phyloP scores from a whole-genome alignment of 352 stramenopile species.

The Pythium pectinolyticum region DNA sequence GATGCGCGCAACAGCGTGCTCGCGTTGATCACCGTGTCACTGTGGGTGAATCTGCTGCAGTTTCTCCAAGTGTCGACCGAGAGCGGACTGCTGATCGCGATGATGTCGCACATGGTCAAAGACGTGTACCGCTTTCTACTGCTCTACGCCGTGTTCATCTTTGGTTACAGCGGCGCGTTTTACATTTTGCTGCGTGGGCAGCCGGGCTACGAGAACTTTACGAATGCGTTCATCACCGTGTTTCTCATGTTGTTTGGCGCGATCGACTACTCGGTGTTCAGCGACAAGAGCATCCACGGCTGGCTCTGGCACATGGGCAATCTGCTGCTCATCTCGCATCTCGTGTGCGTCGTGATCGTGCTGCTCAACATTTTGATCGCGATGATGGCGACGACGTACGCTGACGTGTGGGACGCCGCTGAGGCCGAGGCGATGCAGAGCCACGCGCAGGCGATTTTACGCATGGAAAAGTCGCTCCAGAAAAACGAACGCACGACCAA shows the following conservation, averaged over 20 bases:
- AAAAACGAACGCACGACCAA: constrained; percentile 35
- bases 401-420: constrained; percentile 55
- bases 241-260: constrained; percentile 77
- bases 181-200: constrained; percentile 65
- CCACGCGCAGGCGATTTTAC: constrained; percentile 51
- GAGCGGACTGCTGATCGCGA: constrained; percentile 65
- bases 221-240: constrained; percentile 64
- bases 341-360: constrained; percentile 57
- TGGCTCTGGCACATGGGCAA: constrained; percentile 56
- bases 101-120: constrained; percentile 76
- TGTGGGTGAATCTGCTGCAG: constrained; percentile 72
- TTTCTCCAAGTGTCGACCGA: constrained; percentile 65
- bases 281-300: constrained; percentile 32
- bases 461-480: constrained; percentile 52
- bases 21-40: constrained; percentile 54
- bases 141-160: constrained; percentile 70
- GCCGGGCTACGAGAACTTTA: constrained; percentile 57
- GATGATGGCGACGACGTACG: constrained; percentile 74
- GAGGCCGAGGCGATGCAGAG: constrained; percentile 56
- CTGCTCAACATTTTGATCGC: constrained; percentile 71
- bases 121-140: constrained; percentile 71
- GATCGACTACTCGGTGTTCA: constrained; percentile 48
- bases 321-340: constrained; percentile 51
- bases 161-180: constrained; percentile 71
- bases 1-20: constrained; percentile 49